Evolutionary conservation across 371 early-diverging fungal species (phyloP), one percentile per base, ranked within the genome.

Genomic region (Mucor piriformis): DNA sequence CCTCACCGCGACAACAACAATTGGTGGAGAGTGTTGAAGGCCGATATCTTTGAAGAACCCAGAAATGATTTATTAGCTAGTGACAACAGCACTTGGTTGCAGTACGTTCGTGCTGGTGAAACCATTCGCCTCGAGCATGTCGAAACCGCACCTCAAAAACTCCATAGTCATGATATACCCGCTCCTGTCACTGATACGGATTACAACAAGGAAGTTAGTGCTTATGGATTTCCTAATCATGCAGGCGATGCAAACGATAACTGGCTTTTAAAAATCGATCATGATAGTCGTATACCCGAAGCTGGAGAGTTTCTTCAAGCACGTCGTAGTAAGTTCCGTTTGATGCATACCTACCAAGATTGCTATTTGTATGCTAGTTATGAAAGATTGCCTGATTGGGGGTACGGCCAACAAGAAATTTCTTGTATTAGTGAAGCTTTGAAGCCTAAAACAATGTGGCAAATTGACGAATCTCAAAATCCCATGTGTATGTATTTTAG

Each of bases 351-450:
- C 34, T 87, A 88, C 58, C 88, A 85, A 70, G 71, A 74, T 42
- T 94, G 87, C 69, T 90, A 88, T 47, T 74, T 96, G 47, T 92
- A 87, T 69, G 92, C 95, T 1, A 90, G 88, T 59, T 62, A 66
- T 12, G 83, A 85, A 24, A 89, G 90, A 74, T 74, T 96, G 16
- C 99, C 99, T n/a, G 88, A 90, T 24, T 99, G 99, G 99, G 99
- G 91, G 3, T 96, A 89, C 77, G 84, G 85, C 23, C 99, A 99
- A 74, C 92, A 91, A 57, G 98, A 99, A 71, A 92, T 99, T 18
- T 92, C 89, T 2, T 93, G 93, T 64, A 88, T 91, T 57, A 73
- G 82, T 32, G 81, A 82, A 32, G 89, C 88, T 1, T 74, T 73
- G 51, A 69, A 74, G 11, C 77, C 84, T n/a, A 88, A 85, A 61